phyloP scores from a whole-genome alignment of 2,329 filamentous ascomycete genomes.

The Fusarium albidum region DNA sequence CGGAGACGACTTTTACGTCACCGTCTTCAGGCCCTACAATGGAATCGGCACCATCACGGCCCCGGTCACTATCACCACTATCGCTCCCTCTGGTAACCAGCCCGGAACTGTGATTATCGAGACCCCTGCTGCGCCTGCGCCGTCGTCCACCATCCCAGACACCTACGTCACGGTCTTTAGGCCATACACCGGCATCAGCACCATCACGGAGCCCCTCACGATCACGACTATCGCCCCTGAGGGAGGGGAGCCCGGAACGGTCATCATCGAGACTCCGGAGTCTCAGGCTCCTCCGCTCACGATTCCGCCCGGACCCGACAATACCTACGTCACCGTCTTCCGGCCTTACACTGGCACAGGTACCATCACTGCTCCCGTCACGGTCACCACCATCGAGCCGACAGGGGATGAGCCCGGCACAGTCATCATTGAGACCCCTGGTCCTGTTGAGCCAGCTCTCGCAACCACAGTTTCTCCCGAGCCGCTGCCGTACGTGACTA shows the following conservation, averaged over 20 bases:
- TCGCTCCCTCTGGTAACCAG: slow-evolving; percentile 13
- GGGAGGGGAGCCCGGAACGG: slow-evolving; percentile 18
- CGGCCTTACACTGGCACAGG: slow-evolving; percentile 25
- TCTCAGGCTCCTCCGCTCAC: not conserved
- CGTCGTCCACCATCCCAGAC: slow-evolving; percentile 15
- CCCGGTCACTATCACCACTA: slow-evolving; percentile 17
- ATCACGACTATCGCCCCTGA: slow-evolving; percentile 17
- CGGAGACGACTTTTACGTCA: slow-evolving; percentile 21
- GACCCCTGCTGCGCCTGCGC: slow-evolving; percentile 5
- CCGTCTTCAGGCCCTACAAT: slow-evolving; percentile 19
- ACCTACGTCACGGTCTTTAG: slow-evolving; percentile 26
- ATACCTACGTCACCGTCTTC: slow-evolving; percentile 24
- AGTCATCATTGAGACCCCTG: slow-evolving; percentile 26
- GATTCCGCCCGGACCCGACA: slow-evolving; percentile 8
- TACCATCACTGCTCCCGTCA: slow-evolving; percentile 17
- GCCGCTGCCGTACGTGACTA: slow-evolving; percentile 10
- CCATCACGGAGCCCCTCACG: slow-evolving; percentile 20
- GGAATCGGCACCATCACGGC: slow-evolving; percentile 15
- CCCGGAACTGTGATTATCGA: slow-evolving; percentile 25
- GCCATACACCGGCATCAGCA: slow-evolving; percentile 16
- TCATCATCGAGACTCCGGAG: slow-evolving; percentile 21
- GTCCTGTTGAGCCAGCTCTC: not conserved
- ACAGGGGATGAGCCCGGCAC: slow-evolving; percentile 22
- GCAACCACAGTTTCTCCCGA: not conserved
- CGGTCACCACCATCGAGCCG: slow-evolving; percentile 16